phyloP scores from a whole-genome alignment of 305 asterid species.

The Lippia alba region DNA sequence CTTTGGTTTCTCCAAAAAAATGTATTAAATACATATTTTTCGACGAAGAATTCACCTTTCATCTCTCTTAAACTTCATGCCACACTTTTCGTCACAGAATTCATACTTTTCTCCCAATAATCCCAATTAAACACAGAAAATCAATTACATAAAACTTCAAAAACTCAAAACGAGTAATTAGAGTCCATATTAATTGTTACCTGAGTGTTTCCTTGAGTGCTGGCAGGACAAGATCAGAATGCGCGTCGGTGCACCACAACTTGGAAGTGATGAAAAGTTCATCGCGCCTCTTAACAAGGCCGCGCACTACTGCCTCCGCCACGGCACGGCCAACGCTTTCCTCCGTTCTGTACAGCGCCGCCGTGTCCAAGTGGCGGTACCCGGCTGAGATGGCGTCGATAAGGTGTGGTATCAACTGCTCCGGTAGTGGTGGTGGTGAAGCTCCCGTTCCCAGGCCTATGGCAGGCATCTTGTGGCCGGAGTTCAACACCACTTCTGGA shows the following conservation, averaged over 20 bases:
- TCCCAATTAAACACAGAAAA: too few species aligned
- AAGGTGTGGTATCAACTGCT: slow-evolving; percentile 36
- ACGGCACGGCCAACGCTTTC: slow-evolving; percentile 44
- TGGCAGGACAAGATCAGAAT: slow-evolving; percentile 40
- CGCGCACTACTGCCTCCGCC: slow-evolving; percentile 35
- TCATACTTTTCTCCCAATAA: too few species aligned
- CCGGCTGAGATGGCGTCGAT: slow-evolving; percentile 41
- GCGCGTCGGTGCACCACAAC: slow-evolving; percentile 31
- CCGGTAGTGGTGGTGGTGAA: slow-evolving; percentile 27
- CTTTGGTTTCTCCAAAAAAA: too few species aligned
- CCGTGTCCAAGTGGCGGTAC: slow-evolving; percentile 55
- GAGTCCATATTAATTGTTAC: slow-evolving; percentile 10
- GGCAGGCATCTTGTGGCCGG: slow-evolving; percentile 43
- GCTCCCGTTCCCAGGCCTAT: slow-evolving; percentile 47
- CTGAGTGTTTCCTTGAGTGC: slow-evolving; percentile 38
- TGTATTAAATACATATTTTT: too few species aligned
- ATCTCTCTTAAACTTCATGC: too few species aligned
- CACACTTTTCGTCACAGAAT: too few species aligned
- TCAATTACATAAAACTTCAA: too few species aligned
- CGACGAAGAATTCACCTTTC: too few species aligned
- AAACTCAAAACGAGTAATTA: too few species aligned
- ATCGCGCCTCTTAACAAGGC: slow-evolving; percentile 36
- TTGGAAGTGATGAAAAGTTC: slow-evolving; percentile 51
- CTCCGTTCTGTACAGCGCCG: slow-evolving; percentile 45
- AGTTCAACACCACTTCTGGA: slow-evolving; percentile 32